These are phyloP conservation scores for Luvunga scandens DNA, from an alignment of 345 rosid genomes.

Conservation along the genomic window DNA sequence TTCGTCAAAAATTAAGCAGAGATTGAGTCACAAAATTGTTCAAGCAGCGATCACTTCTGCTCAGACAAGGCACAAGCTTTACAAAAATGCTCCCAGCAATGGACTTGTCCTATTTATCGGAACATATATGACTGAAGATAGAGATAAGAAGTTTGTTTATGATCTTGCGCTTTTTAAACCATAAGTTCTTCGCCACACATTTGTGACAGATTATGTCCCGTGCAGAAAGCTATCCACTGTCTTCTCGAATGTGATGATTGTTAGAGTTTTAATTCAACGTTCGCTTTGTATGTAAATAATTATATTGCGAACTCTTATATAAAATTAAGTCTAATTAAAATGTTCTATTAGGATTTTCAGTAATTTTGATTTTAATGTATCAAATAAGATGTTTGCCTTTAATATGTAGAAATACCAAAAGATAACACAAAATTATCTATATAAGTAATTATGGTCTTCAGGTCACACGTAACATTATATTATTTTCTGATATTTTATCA, in stretches of 20 bases:
- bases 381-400: accelerated
- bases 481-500: no score
- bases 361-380: no score
- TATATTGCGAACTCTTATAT: accelerated
- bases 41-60: slow-evolving; percentile 39
- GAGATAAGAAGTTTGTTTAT: slow-evolving; percentile 40
- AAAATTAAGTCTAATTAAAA: no score
- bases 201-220: slow-evolving; percentile 26
- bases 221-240: slow-evolving; percentile 20
- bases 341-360: no score
- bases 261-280: no score
- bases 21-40: slow-evolving; percentile 44
- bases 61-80: slow-evolving; percentile 36
- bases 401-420: no score
- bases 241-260: slow-evolving; percentile 17
- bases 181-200: slow-evolving; percentile 35
- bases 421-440: no score
- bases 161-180: slow-evolving; percentile 38
- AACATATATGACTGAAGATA: slow-evolving; percentile 35
- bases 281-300: no score
- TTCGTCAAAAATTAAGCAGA: slow-evolving; percentile 44
- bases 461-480: no score
- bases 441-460: no score
- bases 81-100: slow-evolving; percentile 39
- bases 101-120: slow-evolving; percentile 38